Base-by-base conservation (phyloP, 2,329 filamentous ascomycete genomes). In the Clarireedia paspali region DNA sequence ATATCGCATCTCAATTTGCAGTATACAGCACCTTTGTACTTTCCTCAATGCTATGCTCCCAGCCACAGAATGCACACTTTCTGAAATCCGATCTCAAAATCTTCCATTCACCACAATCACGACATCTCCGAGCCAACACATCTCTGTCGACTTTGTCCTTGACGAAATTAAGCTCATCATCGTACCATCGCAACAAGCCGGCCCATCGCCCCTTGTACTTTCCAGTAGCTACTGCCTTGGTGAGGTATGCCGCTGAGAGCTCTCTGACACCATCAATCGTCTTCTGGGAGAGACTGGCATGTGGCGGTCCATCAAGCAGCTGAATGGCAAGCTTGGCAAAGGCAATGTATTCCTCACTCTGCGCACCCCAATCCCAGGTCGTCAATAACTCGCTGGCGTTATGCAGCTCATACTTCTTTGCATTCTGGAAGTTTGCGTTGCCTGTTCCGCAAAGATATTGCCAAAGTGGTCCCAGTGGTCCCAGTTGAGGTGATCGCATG, bases 401-500 rank as follows among this genome's bases (percentile, higher is more conserved):
- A 36, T 26, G 14, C 39, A 48, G 53, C 12, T 38, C 50, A 9
- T 51, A 61, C 0, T 36, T 52, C 17, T 45, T 40, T 15, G 54
- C 49, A 23, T 51, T 45, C 34, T 59, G 56, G 27, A 60, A 62
- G 14, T 54, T 46, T 2, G 45, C n/a, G 10, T 58, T 61, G 7
- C 62, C 60, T 1, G 57, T 59, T 9, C 61, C 61, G 42, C 52
- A 54, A 1, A 65, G 47, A 34, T 64, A 64, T 23, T 64, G 60
- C 63, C 63, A 65, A 14, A 66, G 42, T 6, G 63, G 59, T 9
- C 62, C 64, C 2, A 61, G 23, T 9, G 62, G 61, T 4, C 62
- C 63, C 6, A 60, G 56, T 6, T 50, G 40, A 2, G 63, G 63
- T 20, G 58, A 57, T 12, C 62, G 59, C 54, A 66, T 63, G 23